Evolutionary conservation across 768 basidiomycete species (phyloP), one percentile per base, ranked within the genome.

Genomic region (Termitomyces sp.): DNA sequence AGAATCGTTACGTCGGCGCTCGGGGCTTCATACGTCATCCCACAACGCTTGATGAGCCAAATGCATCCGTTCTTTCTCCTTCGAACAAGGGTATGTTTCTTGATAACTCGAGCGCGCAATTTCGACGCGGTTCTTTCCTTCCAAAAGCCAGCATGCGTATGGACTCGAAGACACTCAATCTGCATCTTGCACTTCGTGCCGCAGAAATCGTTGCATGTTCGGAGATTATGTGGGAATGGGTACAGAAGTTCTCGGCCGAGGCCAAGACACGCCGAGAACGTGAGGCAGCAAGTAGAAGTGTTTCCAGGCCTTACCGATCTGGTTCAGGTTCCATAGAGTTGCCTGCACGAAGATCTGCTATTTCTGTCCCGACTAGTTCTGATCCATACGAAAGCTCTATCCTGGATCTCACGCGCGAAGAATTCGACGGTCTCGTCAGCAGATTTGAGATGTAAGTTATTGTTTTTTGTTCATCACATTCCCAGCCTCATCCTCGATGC

Each of bases 201-300:
- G 76, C 79, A 56, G 88, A 88, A 65, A 76, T 89, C n/a, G 61
- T 89, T 14, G 86, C 77, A 8, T 89, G 87, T 62, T 76, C 83
- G 0, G 89, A 90, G 68, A 75, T 82, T 30, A 90, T 90, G 87
- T 91, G 89, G 89, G 86, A 87, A 54, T 89, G 83, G 81, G 78
- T 89, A 3, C 64, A 72, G 21, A 77, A 77, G 25, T 78, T 77
- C 58, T 83, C 84, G 70, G 65, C 60, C 12, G 57, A 59, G 37
- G 60, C 55, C 17, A 52, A 45, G 32, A 53, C 41, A 16, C 61
- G 37, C 11, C 27, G 51, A 3, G 45, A 40, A 34, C 58, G 23
- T 34, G 44, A 50, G 52, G 23, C 49, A 28, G 5, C 44, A 30
- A 28, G 50, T 25, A 55, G 19, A 10, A n/a, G 9, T 23, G 5